Conservation (phyloP, 345 rosid genomes). For the Noccaea caerulescens region DNA sequence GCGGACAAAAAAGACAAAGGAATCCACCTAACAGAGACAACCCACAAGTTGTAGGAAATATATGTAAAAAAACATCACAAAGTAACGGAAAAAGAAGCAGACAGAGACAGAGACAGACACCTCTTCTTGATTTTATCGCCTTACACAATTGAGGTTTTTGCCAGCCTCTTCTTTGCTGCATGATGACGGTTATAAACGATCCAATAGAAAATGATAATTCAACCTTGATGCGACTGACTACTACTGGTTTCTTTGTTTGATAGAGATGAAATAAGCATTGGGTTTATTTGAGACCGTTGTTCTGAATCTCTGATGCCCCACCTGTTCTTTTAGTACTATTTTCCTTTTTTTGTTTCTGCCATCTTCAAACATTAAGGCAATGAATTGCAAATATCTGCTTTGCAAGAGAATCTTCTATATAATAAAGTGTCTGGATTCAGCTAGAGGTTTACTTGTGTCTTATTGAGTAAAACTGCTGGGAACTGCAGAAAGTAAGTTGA, state of each 20-base stretch:
- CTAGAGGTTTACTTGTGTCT: slow-evolving; percentile 28
- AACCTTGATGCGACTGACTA: slow-evolving; percentile 32
- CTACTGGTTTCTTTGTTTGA: slow-evolving; percentile 28
- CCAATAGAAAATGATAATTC: slow-evolving; percentile 9
- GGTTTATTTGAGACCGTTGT: slow-evolving; percentile 40
- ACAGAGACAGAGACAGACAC: slow-evolving; percentile 29
- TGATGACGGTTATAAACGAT: slow-evolving; percentile 8
- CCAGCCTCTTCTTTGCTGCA: neutral
- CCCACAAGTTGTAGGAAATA: slow-evolving; percentile 37
- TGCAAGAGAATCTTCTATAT: slow-evolving; percentile 10
- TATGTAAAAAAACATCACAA: slow-evolving; percentile 18
- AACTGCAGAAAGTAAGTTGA: slow-evolving; percentile 13
- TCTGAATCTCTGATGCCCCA: slow-evolving; percentile 26
- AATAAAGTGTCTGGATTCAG: slow-evolving; percentile 14
- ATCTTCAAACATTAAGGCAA: slow-evolving; percentile 11
- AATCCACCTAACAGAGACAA: slow-evolving; percentile 45
- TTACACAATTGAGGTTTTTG: neutral
- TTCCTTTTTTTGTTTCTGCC: slow-evolving; percentile 34
- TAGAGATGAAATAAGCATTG: slow-evolving; percentile 11
- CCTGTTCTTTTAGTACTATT: slow-evolving; percentile 28
- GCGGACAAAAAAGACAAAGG: slow-evolving; percentile 37
- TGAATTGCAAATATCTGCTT: slow-evolving; percentile 1
- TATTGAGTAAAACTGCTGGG: slow-evolving; percentile 2
- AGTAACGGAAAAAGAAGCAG: slow-evolving; percentile 38
- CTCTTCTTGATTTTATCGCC: slow-evolving; percentile 34